These are phyloP conservation scores for Aspergillus indologenus DNA, from an alignment of 495 filamentous ascomycete genomes.

Conservation along the genomic window DNA sequence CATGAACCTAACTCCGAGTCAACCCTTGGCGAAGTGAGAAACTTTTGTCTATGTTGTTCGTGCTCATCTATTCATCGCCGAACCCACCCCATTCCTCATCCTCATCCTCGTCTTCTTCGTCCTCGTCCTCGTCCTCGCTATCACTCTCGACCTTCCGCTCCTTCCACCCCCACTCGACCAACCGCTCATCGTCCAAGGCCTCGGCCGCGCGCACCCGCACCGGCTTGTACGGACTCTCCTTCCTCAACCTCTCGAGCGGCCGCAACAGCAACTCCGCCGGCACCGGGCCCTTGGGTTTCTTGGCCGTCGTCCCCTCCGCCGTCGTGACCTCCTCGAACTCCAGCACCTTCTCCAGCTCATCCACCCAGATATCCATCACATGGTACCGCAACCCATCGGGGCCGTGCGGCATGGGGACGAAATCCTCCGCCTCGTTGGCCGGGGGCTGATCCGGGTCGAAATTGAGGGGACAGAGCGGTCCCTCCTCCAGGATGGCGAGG, in stretches of 20 bases:
- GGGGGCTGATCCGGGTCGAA: slow-evolving; percentile 38
- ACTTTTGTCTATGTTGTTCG: background rate
- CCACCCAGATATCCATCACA: slow-evolving; percentile 85
- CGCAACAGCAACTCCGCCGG: slow-evolving; percentile 53
- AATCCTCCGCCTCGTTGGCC: slow-evolving; percentile 30
- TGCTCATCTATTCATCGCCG: slow-evolving; percentile 46
- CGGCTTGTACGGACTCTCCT: slow-evolving; percentile 62
- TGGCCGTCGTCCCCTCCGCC: slow-evolving; percentile 22
- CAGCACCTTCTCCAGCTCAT: slow-evolving; percentile 72
- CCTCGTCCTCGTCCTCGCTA: slow-evolving; percentile 48
- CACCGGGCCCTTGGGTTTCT: slow-evolving; percentile 37
- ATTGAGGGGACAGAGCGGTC: slow-evolving; percentile 43
- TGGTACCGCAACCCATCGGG: slow-evolving; percentile 86
- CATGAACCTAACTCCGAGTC: background rate
- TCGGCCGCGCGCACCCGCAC: slow-evolving; percentile 71
- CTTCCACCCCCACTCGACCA: slow-evolving; percentile 57
- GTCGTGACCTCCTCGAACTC: slow-evolving; percentile 43
- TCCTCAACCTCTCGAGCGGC: slow-evolving; percentile 56
- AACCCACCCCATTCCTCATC: slow-evolving; percentile 74
- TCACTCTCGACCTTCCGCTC: slow-evolving; percentile 30
- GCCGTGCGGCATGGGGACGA: slow-evolving; percentile 45
- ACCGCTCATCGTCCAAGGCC: slow-evolving; percentile 69
- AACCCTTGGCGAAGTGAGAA: background rate
- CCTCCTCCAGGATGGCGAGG: slow-evolving; percentile 41
- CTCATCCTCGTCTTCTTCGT: slow-evolving; percentile 52